These are phyloP conservation scores for Torulaspora indica DNA, from an alignment of 805 yeast genomes.

Conservation along the genomic window DNA sequence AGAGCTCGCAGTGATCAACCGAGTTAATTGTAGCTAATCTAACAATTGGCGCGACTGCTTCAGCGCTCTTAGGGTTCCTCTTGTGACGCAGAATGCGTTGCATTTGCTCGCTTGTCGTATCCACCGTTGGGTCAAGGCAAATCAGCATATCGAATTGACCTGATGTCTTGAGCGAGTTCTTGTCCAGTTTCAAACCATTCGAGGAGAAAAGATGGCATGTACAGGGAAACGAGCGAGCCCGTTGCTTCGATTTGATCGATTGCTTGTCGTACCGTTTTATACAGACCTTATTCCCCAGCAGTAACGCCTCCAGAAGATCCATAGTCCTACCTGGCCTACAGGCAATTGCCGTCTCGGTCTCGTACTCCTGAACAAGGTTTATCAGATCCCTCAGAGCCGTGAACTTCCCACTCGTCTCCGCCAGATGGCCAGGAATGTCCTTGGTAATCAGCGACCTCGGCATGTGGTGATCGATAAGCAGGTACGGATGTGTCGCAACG, in stretches of 20 bases:
- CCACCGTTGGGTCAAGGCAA: constrained; percentile 59
- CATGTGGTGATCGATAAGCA: constrained; percentile 70
- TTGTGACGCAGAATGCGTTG: constrained; percentile 30
- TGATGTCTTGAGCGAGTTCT: constrained; percentile 21
- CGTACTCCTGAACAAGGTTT: constrained; percentile 45
- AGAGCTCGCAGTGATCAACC: constrained; percentile 70
- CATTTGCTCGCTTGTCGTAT: constrained; percentile 36
- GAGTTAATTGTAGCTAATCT: constrained; percentile 73
- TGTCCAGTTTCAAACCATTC: constrained; percentile 15
- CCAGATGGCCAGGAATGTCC: constrained; percentile 64
- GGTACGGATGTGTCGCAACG: constrained; percentile 85
- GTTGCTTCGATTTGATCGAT: constrained; percentile 45
- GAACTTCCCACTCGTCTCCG: constrained; percentile 83
- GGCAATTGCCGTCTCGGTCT: constrained; percentile 60
- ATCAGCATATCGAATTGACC: constrained; percentile 53
- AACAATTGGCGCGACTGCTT: constrained; percentile 49
- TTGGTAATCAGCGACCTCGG: constrained; percentile 72
- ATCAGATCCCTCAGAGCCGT: constrained; percentile 61
- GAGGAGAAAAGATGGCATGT: constrained; percentile 47
- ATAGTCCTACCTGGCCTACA: constrained; percentile 63
- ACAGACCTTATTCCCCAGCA: constrained; percentile 55
- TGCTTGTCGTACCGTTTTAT: constrained; percentile 60
- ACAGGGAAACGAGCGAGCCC: constrained; percentile 26
- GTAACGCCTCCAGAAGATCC: constrained; percentile 68
- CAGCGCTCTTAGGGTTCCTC: constrained; percentile 28